These are phyloP conservation scores for Microsporum canis DNA, from an alignment of 2,329 filamentous ascomycete genomes.

Conservation along the genomic window DNA sequence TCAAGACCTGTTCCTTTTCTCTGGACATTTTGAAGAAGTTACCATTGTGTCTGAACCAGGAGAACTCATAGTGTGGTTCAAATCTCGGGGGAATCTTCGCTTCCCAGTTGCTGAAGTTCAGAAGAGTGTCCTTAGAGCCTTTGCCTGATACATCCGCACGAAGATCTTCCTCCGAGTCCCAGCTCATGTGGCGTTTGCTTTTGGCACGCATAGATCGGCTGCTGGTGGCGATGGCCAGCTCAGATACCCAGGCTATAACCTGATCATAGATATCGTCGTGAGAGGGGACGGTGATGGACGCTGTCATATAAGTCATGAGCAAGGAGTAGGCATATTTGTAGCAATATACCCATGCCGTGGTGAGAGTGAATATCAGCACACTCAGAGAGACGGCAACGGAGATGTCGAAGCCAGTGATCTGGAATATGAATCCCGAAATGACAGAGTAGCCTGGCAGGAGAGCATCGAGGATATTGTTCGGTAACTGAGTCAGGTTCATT, in stretches of 20 bases:
- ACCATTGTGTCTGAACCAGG: conserved; percentile 35
- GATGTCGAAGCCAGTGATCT: conserved; percentile 38
- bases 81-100: conserved; percentile 39
- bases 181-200: conserved; percentile 44
- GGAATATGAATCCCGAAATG: conserved; percentile 34
- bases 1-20: conserved; percentile 22
- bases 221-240: conserved; percentile 41
- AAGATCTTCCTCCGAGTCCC: conserved; percentile 34
- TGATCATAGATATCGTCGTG: conserved; percentile 49
- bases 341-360: conserved; percentile 29
- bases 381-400: conserved; percentile 36
- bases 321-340: conserved; percentile 22
- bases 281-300: conserved; percentile 41
- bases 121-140: conserved; percentile 25
- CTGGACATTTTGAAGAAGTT: conserved; percentile 34
- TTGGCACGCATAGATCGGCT: conserved; percentile 47
- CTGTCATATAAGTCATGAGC: conserved; percentile 31
- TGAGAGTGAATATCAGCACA: conserved; percentile 32
- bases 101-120: conserved; percentile 41
- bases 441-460: conserved; percentile 42
- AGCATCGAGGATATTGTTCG: conserved; percentile 38
- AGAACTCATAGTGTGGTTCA: conserved; percentile 38
- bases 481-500: conserved; percentile 26
- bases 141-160: conserved; percentile 19
- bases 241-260: conserved; percentile 49